Base-by-base conservation (phyloP, 441 rosid genomes). In the Daphne laureola region DNA sequence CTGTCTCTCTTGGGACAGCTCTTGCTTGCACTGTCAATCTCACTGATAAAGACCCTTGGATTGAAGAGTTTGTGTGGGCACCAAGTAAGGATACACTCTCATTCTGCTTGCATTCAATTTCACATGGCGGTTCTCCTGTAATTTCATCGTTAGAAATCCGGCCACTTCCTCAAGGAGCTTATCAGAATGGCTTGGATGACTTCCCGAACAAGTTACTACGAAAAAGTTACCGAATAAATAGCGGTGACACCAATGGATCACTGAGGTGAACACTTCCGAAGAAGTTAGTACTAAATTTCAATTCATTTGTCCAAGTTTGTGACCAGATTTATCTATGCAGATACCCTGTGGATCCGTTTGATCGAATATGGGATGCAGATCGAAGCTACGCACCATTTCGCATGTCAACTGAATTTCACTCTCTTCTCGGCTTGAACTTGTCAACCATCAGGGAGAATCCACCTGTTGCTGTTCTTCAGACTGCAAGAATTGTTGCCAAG, bases 321-420 rank as follows among this genome's bases (percentile, higher is more conserved):
- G 17, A 54, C 40, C 42, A 49, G 18, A 9, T 49, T 67, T 35
- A 63, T 17, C 45, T 42, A 68, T 54, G 14, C 73, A 90, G 98
- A 83, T 91, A 85, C 49, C 96, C 96, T 47, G 40, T 25, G 57
- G 95, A 91, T 73, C 87, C 79, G n/a, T 87, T 62, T 73, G 98
- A 91, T 74, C 80, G 96, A 15, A 71, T 86, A 43, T 91, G 96
- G 98, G 93, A 91, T 64, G 76, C 81, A 8, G 96, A 88, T 68
- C 69, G 68, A 52, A 71, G 74, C 65, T 88, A 75, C 57, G 66
- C 69, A 13, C 91, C 96, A 8, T 71, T 67, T 67, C 95, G 71
- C 46, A 66, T 73, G 44, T 85, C 96, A 14, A 49, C 61, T 1
- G 73, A 68, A 27, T 74, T 87, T 62, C 66, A 62, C 17, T 55